Conservation (phyloP, 116 monocot species). For the Papilionanthe hybrid region DNA sequence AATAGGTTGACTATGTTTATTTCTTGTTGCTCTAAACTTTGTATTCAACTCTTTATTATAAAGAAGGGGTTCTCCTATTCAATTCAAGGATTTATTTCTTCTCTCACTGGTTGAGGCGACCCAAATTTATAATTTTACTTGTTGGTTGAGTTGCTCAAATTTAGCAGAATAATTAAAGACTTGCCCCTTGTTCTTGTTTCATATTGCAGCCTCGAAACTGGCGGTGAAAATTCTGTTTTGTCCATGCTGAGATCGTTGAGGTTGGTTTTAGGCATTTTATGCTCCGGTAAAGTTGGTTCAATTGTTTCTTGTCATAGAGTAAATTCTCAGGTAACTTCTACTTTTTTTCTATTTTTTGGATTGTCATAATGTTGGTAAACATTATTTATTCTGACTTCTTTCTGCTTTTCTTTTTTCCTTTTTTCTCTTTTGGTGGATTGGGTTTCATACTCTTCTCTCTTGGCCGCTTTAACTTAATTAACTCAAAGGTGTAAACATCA, state of each 20-base stretch:
- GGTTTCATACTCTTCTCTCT: too few species aligned
- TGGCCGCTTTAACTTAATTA: too few species aligned
- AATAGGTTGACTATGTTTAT: background rate
- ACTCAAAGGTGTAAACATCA: too few species aligned
- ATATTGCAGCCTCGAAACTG: slow-evolving; percentile 75
- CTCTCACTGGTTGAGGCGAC: too few species aligned
- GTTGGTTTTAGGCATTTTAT: slow-evolving; percentile 53
- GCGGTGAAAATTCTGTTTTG: slow-evolving; percentile 80
- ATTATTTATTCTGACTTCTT: background rate
- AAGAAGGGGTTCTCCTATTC: background rate
- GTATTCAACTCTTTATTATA: background rate
- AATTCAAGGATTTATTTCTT: too few species aligned
- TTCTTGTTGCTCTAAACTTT: background rate
- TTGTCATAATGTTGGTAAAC: background rate
- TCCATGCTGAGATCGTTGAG: slow-evolving; percentile 77
- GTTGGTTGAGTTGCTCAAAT: too few species aligned
- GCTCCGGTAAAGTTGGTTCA: slow-evolving; percentile 11
- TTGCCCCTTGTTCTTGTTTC: background rate
- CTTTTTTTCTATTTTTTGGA: background rate
- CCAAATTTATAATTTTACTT: too few species aligned
- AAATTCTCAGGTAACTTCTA: slow-evolving; percentile 39
- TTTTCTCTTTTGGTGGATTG: too few species aligned
- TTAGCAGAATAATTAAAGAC: background rate
- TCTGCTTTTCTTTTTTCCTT: too few species aligned
- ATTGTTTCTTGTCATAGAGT: slow-evolving; percentile 15